Percentiles rank a stretch among this genome's conserved stretches.
Evolutionary conservation across 139 green algal genomes (phyloP).

Genomic region (Chlamydomonas urium): DNA sequence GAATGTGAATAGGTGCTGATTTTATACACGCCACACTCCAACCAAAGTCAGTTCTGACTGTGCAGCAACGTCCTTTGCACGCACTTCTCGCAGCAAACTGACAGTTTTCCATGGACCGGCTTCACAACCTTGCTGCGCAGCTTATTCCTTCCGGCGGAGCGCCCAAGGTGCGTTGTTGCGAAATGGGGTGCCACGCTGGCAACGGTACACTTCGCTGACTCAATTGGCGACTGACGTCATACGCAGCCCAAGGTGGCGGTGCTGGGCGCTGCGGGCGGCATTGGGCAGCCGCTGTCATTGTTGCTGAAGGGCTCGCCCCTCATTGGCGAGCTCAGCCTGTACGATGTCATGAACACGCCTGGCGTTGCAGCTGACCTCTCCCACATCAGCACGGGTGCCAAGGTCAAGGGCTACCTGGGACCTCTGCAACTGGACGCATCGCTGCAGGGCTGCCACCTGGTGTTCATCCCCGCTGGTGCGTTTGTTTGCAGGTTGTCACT

Average conservation of each 20-base stretch:
- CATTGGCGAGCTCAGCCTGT: conserved; percentile 77
- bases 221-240: no score
- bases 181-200: no score
- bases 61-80: no score
- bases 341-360: conserved; percentile 87
- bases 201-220: no score
- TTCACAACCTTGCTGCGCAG: conserved; percentile 3
- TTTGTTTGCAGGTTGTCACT: no score
- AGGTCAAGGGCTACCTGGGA: conserved; percentile 71
- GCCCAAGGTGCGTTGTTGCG: conserved; percentile 5
- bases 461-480: conserved; percentile 93
- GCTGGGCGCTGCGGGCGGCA: conserved; percentile 92
- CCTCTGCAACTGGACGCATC: conserved; percentile 73
- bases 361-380: conserved; percentile 90
- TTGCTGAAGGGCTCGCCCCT: conserved; percentile 81
- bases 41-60: no score
- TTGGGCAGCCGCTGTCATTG: conserved; percentile 92
- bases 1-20: no score
- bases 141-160: no score
- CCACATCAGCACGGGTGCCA: conserved; percentile 85
- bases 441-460: conserved; percentile 79
- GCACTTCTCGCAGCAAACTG: no score
- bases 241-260: conserved; percentile 79
- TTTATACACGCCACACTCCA: no score
- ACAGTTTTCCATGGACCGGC: conserved; percentile 8